These are phyloP conservation scores for Rhizophora apiculata DNA, from an alignment of 345 rosid genomes.

Conservation along the genomic window DNA sequence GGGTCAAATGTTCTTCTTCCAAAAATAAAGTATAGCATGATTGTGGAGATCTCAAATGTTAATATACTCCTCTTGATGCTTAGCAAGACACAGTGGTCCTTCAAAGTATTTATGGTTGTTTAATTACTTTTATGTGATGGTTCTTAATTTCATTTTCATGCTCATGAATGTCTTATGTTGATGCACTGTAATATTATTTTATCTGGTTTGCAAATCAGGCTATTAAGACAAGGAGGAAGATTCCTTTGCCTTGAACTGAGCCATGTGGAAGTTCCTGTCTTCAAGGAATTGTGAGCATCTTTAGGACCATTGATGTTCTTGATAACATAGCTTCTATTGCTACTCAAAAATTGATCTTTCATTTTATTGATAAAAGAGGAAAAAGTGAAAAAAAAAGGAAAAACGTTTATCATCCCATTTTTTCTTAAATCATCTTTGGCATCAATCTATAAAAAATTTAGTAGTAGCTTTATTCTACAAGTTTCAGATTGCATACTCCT, in stretches of 20 bases:
- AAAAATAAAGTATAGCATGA: too few relatives aligned
- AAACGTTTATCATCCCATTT: too few relatives aligned
- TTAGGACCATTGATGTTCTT: background rate
- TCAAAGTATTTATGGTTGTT: background rate
- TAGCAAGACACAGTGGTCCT: background rate
- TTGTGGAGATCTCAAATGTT: too few relatives aligned
- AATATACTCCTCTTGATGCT: too few relatives aligned
- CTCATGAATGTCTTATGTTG: background rate
- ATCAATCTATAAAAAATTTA: too few relatives aligned
- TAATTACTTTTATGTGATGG: too few relatives aligned
- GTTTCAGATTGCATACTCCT: background rate
- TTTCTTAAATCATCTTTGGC: too few relatives aligned
- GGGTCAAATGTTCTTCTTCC: too few relatives aligned
- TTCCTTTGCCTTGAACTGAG: conserved; percentile 94
- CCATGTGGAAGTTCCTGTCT: conserved; percentile 79
- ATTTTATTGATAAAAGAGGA: too few relatives aligned
- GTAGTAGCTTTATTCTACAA: background rate
- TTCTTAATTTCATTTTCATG: background rate
- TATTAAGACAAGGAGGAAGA: conserved; percentile 87
- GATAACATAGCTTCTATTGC: too few relatives aligned
- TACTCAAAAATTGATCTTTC: too few relatives aligned
- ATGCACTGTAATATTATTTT: background rate
- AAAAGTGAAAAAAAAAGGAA: too few relatives aligned
- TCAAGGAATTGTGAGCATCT: conserved; percentile 77
- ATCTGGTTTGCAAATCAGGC: conserved; percentile 33